Evolutionary conservation across 345 rosid species (phyloP).

Genomic region (Durio zibethinus): DNA sequence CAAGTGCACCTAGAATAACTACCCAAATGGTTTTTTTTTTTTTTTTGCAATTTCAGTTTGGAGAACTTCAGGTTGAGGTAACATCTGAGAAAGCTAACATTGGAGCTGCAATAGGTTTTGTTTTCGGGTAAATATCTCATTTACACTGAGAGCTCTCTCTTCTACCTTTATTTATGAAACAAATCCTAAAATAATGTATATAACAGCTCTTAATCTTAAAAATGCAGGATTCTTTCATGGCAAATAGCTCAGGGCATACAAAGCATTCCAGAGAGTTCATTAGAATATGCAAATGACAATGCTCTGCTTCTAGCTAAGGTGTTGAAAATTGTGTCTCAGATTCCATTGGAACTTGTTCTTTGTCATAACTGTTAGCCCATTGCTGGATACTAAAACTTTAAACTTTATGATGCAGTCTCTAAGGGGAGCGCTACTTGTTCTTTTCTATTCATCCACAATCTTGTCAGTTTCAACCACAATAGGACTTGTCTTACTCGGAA

Average conservation of each 20-base stretch:
- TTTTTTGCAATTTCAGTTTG: constrained; percentile 64
- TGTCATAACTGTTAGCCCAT: background rate
- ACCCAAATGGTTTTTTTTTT: too few species aligned
- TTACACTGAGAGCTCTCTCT: constrained; percentile 1
- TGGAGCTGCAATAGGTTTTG: constrained; percentile 66
- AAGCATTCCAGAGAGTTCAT: constrained; percentile 66
- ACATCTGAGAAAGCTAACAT: constrained; percentile 65
- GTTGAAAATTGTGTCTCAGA: background rate
- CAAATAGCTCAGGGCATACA: constrained; percentile 67
- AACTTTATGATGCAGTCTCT: constrained; percentile 58
- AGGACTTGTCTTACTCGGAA: constrained; percentile 64
- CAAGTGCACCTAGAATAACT: background rate
- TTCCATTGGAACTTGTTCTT: background rate
- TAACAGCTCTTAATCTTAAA: constrained; percentile 8
- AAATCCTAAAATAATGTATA: too few species aligned
- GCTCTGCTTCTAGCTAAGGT: constrained; percentile 80
- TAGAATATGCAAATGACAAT: constrained; percentile 85
- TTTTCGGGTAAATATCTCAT: constrained; percentile 59
- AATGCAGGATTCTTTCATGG: constrained; percentile 79
- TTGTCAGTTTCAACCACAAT: constrained; percentile 55
- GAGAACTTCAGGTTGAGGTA: constrained; percentile 80
- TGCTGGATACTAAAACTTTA: background rate
- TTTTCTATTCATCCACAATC: constrained; percentile 56
- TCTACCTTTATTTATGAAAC: background rate
- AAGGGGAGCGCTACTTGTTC: constrained; percentile 62